Conservation (phyloP, 306 rosid species). For the Prunus mira region DNA sequence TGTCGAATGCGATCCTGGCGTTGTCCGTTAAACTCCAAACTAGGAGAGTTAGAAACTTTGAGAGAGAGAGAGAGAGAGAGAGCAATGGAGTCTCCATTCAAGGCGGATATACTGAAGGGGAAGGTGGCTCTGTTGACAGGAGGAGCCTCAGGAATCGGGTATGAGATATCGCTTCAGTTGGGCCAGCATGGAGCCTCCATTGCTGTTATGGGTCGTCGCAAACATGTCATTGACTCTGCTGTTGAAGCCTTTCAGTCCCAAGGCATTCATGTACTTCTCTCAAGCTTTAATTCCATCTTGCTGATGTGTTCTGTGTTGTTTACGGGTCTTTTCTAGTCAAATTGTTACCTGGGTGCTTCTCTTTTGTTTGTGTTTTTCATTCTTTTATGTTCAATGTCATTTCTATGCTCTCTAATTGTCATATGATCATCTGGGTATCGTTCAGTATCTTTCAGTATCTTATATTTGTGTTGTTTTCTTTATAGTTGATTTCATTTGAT, state of each 20-base stretch:
- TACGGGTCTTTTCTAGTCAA: not conserved
- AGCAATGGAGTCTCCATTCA: slow-evolving; percentile 20
- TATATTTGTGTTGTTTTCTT: not conserved
- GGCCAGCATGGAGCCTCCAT: slow-evolving; percentile 21
- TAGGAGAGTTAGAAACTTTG: not conserved
- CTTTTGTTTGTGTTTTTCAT: not conserved
- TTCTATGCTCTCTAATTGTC: not conserved
- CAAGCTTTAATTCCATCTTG: not conserved
- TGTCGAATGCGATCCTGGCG: not conserved
- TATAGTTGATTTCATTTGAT: not conserved
- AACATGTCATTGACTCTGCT: slow-evolving; percentile 12
- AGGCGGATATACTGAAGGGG: slow-evolving; percentile 20
- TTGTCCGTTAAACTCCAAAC: not conserved
- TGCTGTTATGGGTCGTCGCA: slow-evolving; percentile 24
- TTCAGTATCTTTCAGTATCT: not conserved
- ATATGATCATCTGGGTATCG: not conserved
- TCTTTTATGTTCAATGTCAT: not conserved
- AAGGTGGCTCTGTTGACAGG: slow-evolving; percentile 21
- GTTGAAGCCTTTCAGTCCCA: slow-evolving; percentile 9
- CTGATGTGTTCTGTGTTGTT: not conserved
- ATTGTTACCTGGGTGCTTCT: not conserved
- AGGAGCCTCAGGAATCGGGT: slow-evolving; percentile 26
- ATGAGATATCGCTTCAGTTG: slow-evolving; percentile 16
- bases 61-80: not conserved
- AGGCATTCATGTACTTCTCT: slow-evolving; percentile 13